Conservation (phyloP, 805 yeast genomes). For the Ogataea degrootiae region DNA sequence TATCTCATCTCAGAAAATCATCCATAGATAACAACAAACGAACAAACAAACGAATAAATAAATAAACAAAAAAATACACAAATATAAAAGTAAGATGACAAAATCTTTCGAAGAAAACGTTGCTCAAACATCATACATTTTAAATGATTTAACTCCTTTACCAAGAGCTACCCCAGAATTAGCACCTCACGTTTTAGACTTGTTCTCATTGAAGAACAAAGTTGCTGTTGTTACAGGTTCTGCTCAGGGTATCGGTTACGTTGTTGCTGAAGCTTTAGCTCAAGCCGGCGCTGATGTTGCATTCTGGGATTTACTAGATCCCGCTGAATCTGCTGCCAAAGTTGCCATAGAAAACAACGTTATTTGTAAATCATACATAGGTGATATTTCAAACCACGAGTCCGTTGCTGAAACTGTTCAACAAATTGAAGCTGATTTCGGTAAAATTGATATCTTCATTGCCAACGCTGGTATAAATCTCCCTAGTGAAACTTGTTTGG, state of each 20-base stretch:
- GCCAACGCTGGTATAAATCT: slow-evolving; percentile 39
- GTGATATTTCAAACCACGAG: slow-evolving; percentile 30
- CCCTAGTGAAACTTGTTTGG: slow-evolving; percentile 19
- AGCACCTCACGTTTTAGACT: slow-evolving; percentile 41
- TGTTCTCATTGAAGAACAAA: slow-evolving; percentile 39
- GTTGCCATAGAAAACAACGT: slow-evolving; percentile 37
- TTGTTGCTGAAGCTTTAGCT: slow-evolving; percentile 39
- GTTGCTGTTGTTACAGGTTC: slow-evolving; percentile 41
- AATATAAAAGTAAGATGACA: slow-evolving; percentile 19
- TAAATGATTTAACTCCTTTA: slow-evolving; percentile 23
- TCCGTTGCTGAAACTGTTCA: slow-evolving; percentile 27
- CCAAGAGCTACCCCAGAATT: slow-evolving; percentile 54
- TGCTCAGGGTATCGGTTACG: slow-evolving; percentile 37
- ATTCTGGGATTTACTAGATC: slow-evolving; percentile 36
- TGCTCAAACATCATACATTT: slow-evolving; percentile 16
- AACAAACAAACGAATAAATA: no score
- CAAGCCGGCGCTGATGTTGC: slow-evolving; percentile 42
- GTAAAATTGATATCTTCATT: slow-evolving; percentile 37
- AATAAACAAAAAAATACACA: slow-evolving; percentile 7
- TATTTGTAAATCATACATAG: slow-evolving; percentile 15
- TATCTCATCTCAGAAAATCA: no score
- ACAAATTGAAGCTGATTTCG: slow-evolving; percentile 34
- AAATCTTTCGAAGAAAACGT: slow-evolving; percentile 15
- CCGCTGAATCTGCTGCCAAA: slow-evolving; percentile 29
- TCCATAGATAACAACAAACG: background rate